Conservation (phyloP, 345 rosid species). For the Eucalyptus regnans region DNA sequence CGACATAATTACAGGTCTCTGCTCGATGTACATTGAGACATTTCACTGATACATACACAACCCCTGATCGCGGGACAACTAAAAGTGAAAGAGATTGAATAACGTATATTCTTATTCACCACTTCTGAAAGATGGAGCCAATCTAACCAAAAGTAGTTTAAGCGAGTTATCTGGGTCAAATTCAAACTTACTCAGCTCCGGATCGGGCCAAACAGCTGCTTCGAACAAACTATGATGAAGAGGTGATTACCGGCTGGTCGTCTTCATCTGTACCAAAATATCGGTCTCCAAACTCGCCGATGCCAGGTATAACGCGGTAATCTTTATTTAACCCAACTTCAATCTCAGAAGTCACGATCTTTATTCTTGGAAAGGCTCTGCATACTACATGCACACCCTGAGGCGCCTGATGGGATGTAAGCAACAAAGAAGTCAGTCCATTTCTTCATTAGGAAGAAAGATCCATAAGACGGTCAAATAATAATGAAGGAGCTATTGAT, state of each 20-base stretch:
- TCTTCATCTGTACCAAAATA: slow-evolving; percentile 98
- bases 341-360: slow-evolving; percentile 96
- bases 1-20: background rate
- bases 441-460: background rate
- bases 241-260: slow-evolving; percentile 23
- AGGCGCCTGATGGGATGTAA: slow-evolving; percentile 62
- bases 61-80: background rate
- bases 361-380: slow-evolving; percentile 75
- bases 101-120: background rate
- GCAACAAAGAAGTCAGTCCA: background rate
- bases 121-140: background rate
- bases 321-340: slow-evolving; percentile 80
- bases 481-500: background rate
- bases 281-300: slow-evolving; percentile 97
- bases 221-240: background rate
- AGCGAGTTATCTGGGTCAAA: background rate
- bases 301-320: slow-evolving; percentile 91
- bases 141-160: background rate
- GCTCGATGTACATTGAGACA: background rate
- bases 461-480: background rate
- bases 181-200: background rate
- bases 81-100: background rate
- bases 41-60: background rate
- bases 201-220: background rate
- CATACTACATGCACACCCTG: slow-evolving; percentile 98